A percentile compares a stretch with the other conserved stretches of the same genome.
phyloP scores from a whole-genome alignment of 164 flowering plant genomes.

The Paratinospora sagittata region DNA sequence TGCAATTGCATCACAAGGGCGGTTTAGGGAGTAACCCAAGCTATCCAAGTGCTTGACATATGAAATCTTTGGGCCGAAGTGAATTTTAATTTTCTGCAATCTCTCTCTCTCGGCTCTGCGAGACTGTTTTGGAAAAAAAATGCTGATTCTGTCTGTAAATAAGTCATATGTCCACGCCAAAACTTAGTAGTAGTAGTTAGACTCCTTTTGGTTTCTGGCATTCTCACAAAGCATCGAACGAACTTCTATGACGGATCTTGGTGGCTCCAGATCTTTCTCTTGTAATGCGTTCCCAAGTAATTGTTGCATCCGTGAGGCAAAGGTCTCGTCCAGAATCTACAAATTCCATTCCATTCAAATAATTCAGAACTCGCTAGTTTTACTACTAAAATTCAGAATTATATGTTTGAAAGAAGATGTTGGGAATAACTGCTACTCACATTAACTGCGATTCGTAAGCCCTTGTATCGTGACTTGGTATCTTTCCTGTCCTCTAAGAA shows the following conservation, averaged over 20 bases:
- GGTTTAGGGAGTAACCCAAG: no score
- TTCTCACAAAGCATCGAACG: conserved; percentile 86
- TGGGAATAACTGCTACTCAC: conserved; percentile 34
- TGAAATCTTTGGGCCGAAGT: no score
- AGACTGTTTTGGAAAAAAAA: neutral
- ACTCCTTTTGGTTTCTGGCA: conserved; percentile 43
- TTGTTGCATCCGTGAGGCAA: conserved; percentile 86
- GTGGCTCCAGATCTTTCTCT: conserved; percentile 84
- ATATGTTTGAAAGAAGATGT: neutral
- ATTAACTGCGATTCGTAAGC: conserved; percentile 61
- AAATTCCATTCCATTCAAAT: conserved; percentile 5
- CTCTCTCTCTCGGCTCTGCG: neutral
- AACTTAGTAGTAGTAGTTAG: conserved; percentile 37
- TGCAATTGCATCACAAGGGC: neutral
- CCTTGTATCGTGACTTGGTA: conserved; percentile 80
- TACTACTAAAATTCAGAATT: neutral
- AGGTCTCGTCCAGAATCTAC: conserved; percentile 78
- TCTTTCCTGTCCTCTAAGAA: conserved; percentile 89
- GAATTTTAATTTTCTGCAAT: neutral
- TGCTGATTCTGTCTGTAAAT: neutral
- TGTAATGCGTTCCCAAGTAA: conserved; percentile 65
- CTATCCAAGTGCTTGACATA: no score
- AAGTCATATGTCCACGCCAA: neutral
- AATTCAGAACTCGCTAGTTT: neutral
- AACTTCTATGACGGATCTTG: conserved; percentile 77